Evolutionary conservation across 805 yeast genomes (phyloP).

Genomic region (Jamesozyma rosinii): DNA sequence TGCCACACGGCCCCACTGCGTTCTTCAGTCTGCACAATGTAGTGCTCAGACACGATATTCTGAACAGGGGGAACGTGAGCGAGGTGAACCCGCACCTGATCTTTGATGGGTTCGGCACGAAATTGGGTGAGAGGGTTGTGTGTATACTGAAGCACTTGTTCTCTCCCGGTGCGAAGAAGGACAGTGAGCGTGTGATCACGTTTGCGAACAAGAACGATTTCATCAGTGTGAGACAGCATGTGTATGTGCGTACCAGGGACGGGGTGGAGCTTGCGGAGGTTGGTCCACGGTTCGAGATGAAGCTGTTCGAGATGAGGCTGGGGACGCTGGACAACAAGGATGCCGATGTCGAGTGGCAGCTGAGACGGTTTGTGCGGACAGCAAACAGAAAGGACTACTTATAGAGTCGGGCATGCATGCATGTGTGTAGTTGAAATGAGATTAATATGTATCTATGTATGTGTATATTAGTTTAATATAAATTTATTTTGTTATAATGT

Average conservation of each 20-base stretch:
- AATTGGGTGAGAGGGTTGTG: slow-evolving; percentile 73
- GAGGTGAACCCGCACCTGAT: slow-evolving; percentile 92
- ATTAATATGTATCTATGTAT: neutral
- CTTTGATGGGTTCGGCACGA: slow-evolving; percentile 78
- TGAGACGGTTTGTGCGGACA: slow-evolving; percentile 86
- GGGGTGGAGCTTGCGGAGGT: slow-evolving; percentile 88
- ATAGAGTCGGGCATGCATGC: slow-evolving; percentile 5
- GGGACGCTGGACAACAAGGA: slow-evolving; percentile 93
- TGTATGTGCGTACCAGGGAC: slow-evolving; percentile 81
- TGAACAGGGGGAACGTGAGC: slow-evolving; percentile 75
- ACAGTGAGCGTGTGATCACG: slow-evolving; percentile 83
- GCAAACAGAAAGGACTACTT: slow-evolving; percentile 91
- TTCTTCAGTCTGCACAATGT: slow-evolving; percentile 92
- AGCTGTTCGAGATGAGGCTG: slow-evolving; percentile 73
- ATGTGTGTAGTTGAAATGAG: too few relatives aligned
- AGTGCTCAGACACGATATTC: slow-evolving; percentile 83
- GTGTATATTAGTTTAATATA: too few relatives aligned
- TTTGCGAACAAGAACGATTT: slow-evolving; percentile 86
- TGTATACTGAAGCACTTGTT: slow-evolving; percentile 78
- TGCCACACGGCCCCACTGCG: slow-evolving; percentile 97
- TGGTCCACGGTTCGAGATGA: slow-evolving; percentile 98
- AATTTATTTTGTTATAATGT: too few relatives aligned
- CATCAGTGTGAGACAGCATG: slow-evolving; percentile 90
- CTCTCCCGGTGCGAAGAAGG: slow-evolving; percentile 94
- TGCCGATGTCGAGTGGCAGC: slow-evolving; percentile 96